Evolutionary conservation across 192 early-diverging fungal genomes (phyloP), one percentile per base, ranked within the genome.

Genomic region (Gonapodya sp.): DNA sequence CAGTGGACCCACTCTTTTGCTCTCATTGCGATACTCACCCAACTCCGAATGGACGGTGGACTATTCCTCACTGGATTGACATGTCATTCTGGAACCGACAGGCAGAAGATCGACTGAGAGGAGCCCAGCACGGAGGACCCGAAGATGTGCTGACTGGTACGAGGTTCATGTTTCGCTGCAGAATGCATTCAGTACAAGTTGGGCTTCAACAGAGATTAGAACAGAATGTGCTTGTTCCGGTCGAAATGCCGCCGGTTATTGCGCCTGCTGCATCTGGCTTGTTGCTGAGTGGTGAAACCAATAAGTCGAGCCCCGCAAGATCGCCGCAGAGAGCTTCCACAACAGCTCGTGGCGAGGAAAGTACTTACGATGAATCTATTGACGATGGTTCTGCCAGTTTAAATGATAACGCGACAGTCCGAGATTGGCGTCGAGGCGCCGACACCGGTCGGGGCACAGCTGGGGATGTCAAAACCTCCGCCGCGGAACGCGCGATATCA

Each of bases 1-100:
- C 46, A 35, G 86, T 85, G 83, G 89, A 91, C 83, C 89, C 89
- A 34, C 84, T 90, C 1, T 91, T 87, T 79, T 81, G 73, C 72
- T 86, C 89, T 73, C 86, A 86, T 73, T 77, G 80, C n/a, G 36
- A 80, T 18, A 36, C 84, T 0, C 82, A 83, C 35, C 83, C 79
- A 34, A 81, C 78, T 2, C 87, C 84, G 0, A 31, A 79, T 34
- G 72, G 35, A 0, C 87, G 86, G 75, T 81, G 73, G 2, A 36
- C 36, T 0, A 46, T 81, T 24, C 73, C 79, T 0, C 35, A 80
- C 79, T 80, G 79, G 79, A 80, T 80, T 64, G 79, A 80, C 46
- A 8, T 73, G 36, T 64, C 36, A 31, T 80, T 36, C 37, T 72
- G 30, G 1, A 77, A 18, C 34, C 2, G 75, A 24, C 46, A 64